Percentiles rank a stretch among this genome's conserved stretches.
phyloP scores from a whole-genome alignment of 495 filamentous ascomycete species.

The Hypoxylon intermedium region DNA sequence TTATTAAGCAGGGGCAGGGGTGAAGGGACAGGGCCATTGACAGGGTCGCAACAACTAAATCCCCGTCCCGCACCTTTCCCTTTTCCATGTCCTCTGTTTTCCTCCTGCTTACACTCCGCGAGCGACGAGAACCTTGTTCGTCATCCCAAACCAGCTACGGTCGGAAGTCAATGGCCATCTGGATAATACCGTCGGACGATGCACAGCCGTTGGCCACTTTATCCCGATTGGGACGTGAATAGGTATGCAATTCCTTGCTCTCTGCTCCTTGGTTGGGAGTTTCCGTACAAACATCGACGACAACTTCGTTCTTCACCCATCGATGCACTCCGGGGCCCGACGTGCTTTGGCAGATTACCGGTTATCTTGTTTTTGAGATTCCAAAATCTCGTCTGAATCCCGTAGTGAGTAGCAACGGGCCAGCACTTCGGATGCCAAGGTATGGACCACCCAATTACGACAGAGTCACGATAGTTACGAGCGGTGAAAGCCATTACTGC shows the following conservation, averaged over 20 bases:
- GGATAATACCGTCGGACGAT: conserved; percentile 36
- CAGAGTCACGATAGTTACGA: too few species aligned
- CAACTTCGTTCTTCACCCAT: too few species aligned
- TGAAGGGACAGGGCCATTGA: background rate
- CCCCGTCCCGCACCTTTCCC: conserved; percentile 22
- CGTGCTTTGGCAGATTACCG: too few species aligned
- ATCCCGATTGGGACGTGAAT: conserved; percentile 30
- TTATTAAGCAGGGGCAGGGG: background rate
- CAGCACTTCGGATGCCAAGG: conserved; percentile 12
- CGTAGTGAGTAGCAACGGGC: background rate
- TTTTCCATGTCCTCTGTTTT: conserved; percentile 15
- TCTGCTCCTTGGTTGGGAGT: conserved; percentile 22
- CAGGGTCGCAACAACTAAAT: conserved; percentile 16
- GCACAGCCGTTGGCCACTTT: conserved; percentile 17
- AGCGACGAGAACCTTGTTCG: conserved; percentile 32
- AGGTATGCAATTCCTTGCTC: background rate
- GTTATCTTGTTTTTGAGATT: conserved; percentile 1
- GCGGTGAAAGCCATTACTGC: background rate
- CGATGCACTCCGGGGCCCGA: too few species aligned
- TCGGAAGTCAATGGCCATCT: conserved; percentile 34
- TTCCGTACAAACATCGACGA: conserved; percentile 15
- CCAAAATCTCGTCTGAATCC: conserved; percentile 4
- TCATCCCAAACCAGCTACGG: conserved; percentile 42
- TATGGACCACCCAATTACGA: conserved; percentile 4
- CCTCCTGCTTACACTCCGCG: conserved; percentile 2